Evolutionary conservation across 257 asterid genomes (phyloP), one percentile per base, ranked within the genome.

Genomic region (Gentiana dahurica): DNA sequence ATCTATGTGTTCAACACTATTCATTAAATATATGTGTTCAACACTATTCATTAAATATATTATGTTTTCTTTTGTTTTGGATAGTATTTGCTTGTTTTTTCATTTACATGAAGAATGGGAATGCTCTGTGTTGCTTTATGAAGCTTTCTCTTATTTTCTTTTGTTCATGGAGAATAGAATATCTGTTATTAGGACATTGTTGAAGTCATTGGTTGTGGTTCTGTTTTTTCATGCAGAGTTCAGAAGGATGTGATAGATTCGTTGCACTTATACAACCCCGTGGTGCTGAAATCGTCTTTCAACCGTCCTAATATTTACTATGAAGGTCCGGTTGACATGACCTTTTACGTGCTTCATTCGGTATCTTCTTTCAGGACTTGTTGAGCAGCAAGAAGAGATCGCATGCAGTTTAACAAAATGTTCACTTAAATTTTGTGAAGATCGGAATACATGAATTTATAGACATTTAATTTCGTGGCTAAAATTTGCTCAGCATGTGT

Each of bases 241-340:
- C 98, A 91, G 82, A 75, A 79, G 80, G 96, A 91, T 66, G 89
- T 91, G 72, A 82, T 84, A 57, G 74, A 69, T 49, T 87, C 96
- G 53, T 72, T 91, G 86, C 71, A 73, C 70, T 77, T 91, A 78
- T 83, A 68, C 70, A 85, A 74, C 61, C 96, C 98, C 38, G 85
- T 87, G 63, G 85, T 87, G 62, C 79, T 91, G 72, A 87, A 82
- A 72, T 87, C 98, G 47, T 87, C 98, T 45, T 91, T 91, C 75
- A 91, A 91, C 66, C 96, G 98, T 53, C 81, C 95, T 67, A 90
- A 90, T 77, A 84, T 90, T 51, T 79, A 78, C 71, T 90, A 87
- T 77, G 98, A 87, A 78, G 98, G 98, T 82, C 46, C 65, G 83
- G 52, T 67, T 49, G 60, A 55, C 51, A 58, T 63, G 12, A 12